A percentile compares a stretch with the other conserved stretches of the same genome.
Evolutionary conservation across 2,329 filamentous ascomycete genomes (phyloP).

Genomic region (Trichoderma aggressivum): DNA sequence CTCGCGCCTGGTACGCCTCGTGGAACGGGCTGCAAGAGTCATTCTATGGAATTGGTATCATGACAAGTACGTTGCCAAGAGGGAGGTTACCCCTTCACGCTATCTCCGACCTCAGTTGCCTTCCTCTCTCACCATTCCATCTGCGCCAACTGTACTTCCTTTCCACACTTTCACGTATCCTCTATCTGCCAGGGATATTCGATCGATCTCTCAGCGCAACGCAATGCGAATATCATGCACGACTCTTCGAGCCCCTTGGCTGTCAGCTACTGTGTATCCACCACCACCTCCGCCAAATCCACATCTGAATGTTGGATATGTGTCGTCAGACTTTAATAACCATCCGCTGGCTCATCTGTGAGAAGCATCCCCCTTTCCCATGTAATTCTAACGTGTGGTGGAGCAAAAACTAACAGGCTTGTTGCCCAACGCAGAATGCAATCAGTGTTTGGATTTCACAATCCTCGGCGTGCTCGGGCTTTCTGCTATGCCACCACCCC

Average conservation of each 20-base stretch:
- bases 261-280: conserved; percentile 75
- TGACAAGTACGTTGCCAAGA: conserved; percentile 66
- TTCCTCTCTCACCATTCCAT: conserved; percentile 68
- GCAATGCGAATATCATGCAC: conserved; percentile 89
- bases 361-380: conserved; percentile 16
- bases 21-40: conserved; percentile 78
- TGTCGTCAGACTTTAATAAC: conserved; percentile 98
- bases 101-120: conserved; percentile 77
- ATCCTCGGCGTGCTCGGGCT: conserved; percentile 69
- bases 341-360: conserved; percentile 89
- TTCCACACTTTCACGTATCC: conserved; percentile 98
- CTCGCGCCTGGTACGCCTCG: conserved; percentile 73
- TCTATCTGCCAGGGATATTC: conserved; percentile 84
- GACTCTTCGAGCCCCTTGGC: conserved; percentile 81
- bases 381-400: neutral
- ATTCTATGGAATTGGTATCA: conserved; percentile 84
- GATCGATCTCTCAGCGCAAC: conserved; percentile 92
- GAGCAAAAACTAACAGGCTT: neutral
- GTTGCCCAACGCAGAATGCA: conserved; percentile 64
- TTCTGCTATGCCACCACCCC: conserved; percentile 94
- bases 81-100: conserved; percentile 48
- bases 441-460: conserved; percentile 91
- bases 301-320: conserved; percentile 86
- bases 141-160: conserved; percentile 88
- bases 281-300: conserved; percentile 80